These are phyloP conservation scores for Trypanosoma melophagium DNA, from an alignment of 208 protist species.

Conservation along the genomic window DNA sequence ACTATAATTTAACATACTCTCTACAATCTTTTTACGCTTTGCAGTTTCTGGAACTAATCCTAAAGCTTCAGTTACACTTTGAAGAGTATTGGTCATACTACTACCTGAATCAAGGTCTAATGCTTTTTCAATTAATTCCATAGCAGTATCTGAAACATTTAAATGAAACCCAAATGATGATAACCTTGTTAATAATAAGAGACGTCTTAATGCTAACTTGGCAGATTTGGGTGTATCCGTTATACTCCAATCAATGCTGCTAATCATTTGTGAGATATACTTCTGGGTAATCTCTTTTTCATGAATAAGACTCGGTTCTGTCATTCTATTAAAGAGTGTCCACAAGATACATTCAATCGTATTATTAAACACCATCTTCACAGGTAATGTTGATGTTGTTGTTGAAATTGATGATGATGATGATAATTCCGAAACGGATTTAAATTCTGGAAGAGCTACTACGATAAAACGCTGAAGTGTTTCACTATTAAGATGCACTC, in stretches of 20 bases:
- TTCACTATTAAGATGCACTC: conserved; percentile 17
- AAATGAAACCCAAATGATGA: conserved; percentile 12
- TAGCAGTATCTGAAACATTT: neutral
- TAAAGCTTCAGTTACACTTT: conserved; percentile 20
- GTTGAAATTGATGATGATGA: neutral
- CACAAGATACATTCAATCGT: conserved; percentile 15
- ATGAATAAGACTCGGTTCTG: neutral
- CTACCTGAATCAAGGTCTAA: conserved; percentile 21
- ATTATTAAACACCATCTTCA: conserved; percentile 9
- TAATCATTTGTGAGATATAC: conserved; percentile 9
- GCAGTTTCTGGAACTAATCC: conserved; percentile 12
- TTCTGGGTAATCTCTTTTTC: conserved; percentile 7
- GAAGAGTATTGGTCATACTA: conserved; percentile 27
- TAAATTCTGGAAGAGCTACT: neutral
- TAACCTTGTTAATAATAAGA: conserved; percentile 14
- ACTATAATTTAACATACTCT: conserved; percentile 38
- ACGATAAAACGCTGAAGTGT: conserved; percentile 2
- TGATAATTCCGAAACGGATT: neutral
- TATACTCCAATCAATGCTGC: conserved; percentile 15
- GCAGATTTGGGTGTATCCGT: neutral
- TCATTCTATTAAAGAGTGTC: conserved; percentile 15
- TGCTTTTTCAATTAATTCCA: conserved; percentile 8
- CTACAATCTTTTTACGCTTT: conserved; percentile 27
- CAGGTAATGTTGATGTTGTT: neutral
- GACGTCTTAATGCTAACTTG: conserved; percentile 14